Conservation (phyloP, 352 stramenopile species). For the Globisporangium camurandrum region DNA sequence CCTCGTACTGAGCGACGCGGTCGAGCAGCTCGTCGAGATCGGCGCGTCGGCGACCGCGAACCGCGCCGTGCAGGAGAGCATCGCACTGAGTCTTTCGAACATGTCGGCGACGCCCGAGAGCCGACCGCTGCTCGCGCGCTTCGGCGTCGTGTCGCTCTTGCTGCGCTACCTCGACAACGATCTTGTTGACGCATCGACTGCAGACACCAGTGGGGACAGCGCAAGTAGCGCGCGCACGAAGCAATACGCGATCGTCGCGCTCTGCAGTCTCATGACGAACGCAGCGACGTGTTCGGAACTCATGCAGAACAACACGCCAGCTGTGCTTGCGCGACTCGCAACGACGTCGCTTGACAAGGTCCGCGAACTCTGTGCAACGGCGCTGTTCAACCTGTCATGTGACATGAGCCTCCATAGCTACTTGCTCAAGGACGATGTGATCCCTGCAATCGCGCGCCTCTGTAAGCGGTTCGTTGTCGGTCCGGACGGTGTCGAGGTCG, state of each 20-base stretch:
- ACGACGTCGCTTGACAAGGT: constrained; percentile 39
- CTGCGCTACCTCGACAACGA: constrained; percentile 63
- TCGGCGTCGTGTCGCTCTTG: constrained; percentile 62
- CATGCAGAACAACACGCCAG: constrained; percentile 58
- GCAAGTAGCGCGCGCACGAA: constrained; percentile 32
- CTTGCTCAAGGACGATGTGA: constrained; percentile 64
- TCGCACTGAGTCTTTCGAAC: constrained; percentile 64
- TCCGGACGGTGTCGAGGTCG: constrained; percentile 43
- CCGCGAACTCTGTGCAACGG: constrained; percentile 63
- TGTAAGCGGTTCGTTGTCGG: constrained; percentile 41
- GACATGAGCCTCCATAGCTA: constrained; percentile 58
- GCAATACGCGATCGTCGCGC: constrained; percentile 58
- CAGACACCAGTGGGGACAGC: no score
- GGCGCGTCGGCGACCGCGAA: constrained; percentile 38
- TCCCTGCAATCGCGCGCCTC: constrained; percentile 56
- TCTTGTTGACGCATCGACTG: no score
- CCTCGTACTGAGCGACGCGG: constrained; percentile 49
- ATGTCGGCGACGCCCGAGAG: constrained; percentile 56
- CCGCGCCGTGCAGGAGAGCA: constrained; percentile 60
- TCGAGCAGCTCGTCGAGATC: constrained; percentile 61
- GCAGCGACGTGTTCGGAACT: constrained; percentile 48
- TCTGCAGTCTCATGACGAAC: constrained; percentile 63
- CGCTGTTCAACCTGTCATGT: constrained; percentile 76
- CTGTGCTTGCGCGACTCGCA: constrained; percentile 42
- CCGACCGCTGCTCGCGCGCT: constrained; percentile 43